Conservation (phyloP, 768 basidiomycete genomes). For the Trametes gibbosa region DNA sequence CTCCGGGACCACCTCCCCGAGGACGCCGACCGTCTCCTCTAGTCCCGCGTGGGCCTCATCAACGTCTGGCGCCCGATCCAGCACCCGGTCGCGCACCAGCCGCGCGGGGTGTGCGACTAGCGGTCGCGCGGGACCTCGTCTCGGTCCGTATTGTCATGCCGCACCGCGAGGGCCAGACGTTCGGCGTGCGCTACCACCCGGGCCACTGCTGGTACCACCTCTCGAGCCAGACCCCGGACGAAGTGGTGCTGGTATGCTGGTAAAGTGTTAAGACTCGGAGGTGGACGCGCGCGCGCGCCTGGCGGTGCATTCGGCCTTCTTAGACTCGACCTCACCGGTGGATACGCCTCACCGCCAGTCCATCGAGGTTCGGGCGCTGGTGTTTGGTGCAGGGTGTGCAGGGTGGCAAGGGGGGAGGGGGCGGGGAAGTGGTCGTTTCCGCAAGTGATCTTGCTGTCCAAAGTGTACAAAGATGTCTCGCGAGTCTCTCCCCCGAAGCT, state of each 20-base stretch:
- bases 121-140: constrained; percentile 34
- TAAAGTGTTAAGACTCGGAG: constrained; percentile 41
- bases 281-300: constrained; percentile 31
- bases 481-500: too few relatives aligned
- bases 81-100: constrained; percentile 36
- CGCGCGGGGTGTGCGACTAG: constrained; percentile 40
- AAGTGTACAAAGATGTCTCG: too few relatives aligned
- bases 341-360: constrained; percentile 35
- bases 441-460: too few relatives aligned
- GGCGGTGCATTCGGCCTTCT: constrained; percentile 38
- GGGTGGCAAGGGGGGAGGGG: too few relatives aligned
- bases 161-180: constrained; percentile 33
- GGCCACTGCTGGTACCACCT: constrained; percentile 38
- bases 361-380: constrained; percentile 38
- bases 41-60: constrained; percentile 40
- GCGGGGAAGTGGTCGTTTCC: too few relatives aligned
- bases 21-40: constrained; percentile 40
- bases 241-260: constrained; percentile 35
- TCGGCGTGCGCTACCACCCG: constrained; percentile 33
- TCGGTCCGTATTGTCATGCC: constrained; percentile 33
- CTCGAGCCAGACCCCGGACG: constrained; percentile 35
- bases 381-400: constrained; percentile 36
- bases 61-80: constrained; percentile 45
- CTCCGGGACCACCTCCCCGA: constrained; percentile 36
- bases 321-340: constrained; percentile 29